These are phyloP conservation scores for Ceratobasidium sp. DNA, from an alignment of 1,284 basidiomycete genomes.

Conservation along the genomic window DNA sequence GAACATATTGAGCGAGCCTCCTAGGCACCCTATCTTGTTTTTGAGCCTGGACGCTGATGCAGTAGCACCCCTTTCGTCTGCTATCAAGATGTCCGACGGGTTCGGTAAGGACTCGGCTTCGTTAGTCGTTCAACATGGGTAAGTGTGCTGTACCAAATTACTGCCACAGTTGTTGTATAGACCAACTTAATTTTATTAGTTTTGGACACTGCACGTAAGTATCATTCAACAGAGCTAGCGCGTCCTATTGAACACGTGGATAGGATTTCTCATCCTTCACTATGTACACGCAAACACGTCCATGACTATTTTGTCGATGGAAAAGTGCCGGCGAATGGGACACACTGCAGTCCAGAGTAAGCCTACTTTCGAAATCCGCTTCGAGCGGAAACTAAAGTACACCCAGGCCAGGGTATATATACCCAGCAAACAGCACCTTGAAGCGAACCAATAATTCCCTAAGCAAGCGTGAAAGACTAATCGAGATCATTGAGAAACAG, in stretches of 20 bases:
- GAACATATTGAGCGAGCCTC: not conserved
- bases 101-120: slow-evolving; percentile 44
- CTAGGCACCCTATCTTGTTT: slow-evolving; percentile 45
- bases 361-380: not conserved
- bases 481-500: not conserved
- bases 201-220: slow-evolving; percentile 45
- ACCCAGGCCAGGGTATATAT: slow-evolving; percentile 18
- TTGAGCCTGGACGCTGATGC: slow-evolving; percentile 45
- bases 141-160: not conserved
- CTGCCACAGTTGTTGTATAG: not conserved
- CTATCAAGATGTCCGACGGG: slow-evolving; percentile 41
- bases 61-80: slow-evolving; percentile 44
- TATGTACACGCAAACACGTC: slow-evolving; percentile 44
- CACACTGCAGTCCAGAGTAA: slow-evolving; percentile 41
- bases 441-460: not conserved
- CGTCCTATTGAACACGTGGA: too few relatives aligned
- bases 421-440: slow-evolving; percentile 1
- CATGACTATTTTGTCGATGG: slow-evolving; percentile 45
- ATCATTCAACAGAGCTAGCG: not conserved
- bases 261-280: slow-evolving; percentile 43
- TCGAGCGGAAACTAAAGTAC: too few relatives aligned
- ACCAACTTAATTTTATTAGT: slow-evolving; percentile 33
- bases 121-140: slow-evolving; percentile 45
- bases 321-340: slow-evolving; percentile 41
- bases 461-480: not conserved